These are phyloP conservation scores for Lachnellula cervina DNA, from an alignment of 2,329 filamentous ascomycete species.

Conservation along the genomic window DNA sequence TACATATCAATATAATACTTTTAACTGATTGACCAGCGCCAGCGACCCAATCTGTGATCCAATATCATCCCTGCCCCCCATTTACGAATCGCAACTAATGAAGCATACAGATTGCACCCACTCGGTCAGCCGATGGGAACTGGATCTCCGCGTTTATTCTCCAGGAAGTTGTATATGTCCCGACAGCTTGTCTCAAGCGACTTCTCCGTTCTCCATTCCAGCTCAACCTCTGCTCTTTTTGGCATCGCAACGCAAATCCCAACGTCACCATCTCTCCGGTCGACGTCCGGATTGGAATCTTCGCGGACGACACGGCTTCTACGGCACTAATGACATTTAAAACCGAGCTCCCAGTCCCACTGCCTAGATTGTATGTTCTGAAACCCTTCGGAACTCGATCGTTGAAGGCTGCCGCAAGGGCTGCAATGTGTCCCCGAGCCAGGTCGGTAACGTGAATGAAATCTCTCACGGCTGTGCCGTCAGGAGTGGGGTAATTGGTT, in stretches of 20 bases:
- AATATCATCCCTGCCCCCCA: too few relatives aligned
- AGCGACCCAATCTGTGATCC: too few relatives aligned
- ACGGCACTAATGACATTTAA: slow-evolving; percentile 37
- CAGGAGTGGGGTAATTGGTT: slow-evolving; percentile 57
- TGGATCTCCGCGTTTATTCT: not conserved
- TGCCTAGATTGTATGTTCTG: slow-evolving; percentile 41
- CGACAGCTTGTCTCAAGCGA: slow-evolving; percentile 5
- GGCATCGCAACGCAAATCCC: slow-evolving; percentile 39
- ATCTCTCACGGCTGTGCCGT: slow-evolving; percentile 60
- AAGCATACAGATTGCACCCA: not conserved
- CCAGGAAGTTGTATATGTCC: slow-evolving; percentile 14
- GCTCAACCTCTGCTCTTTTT: slow-evolving; percentile 33
- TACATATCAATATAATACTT: too few relatives aligned
- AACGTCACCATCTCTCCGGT: slow-evolving; percentile 38
- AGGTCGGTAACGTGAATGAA: slow-evolving; percentile 63
- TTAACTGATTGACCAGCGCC: too few relatives aligned
- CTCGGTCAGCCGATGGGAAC: not conserved
- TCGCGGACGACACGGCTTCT: slow-evolving; percentile 32
- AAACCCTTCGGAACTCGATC: slow-evolving; percentile 34
- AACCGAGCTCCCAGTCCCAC: slow-evolving; percentile 40
- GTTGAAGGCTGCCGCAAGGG: slow-evolving; percentile 38
- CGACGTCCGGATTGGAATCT: slow-evolving; percentile 34
- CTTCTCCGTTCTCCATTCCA: slow-evolving; percentile 35
- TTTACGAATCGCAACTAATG: not conserved
- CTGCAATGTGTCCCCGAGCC: slow-evolving; percentile 57